Evolutionary conservation across 2,329 filamentous ascomycete genomes (phyloP).

Genomic region (Trichoderma polysporum): DNA sequence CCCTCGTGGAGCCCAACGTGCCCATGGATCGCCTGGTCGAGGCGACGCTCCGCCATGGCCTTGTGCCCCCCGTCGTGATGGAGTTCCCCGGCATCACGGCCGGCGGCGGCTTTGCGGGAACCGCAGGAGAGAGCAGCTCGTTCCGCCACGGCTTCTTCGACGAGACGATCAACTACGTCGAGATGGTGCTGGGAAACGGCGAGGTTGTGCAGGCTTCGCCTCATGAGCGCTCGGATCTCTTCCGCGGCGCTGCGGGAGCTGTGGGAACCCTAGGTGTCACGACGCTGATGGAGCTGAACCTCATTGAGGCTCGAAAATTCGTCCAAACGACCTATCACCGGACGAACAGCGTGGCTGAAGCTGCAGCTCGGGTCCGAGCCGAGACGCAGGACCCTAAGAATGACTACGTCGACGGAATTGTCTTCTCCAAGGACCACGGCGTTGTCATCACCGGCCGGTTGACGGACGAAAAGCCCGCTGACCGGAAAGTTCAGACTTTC

Average conservation of each 20-base stretch:
- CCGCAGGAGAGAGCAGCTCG: conserved; percentile 67
- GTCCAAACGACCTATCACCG: conserved; percentile 64
- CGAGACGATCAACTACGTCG: conserved; percentile 60
- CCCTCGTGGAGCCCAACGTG: conserved; percentile 73
- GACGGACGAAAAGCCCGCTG: conserved; percentile 50
- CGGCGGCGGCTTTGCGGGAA: conserved; percentile 70
- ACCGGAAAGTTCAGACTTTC: conserved; percentile 51
- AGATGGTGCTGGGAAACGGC: conserved; percentile 69
- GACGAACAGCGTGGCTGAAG: conserved; percentile 47
- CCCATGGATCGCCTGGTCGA: conserved; percentile 71
- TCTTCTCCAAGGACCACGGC: conserved; percentile 61
- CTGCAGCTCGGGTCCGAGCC: conserved; percentile 49
- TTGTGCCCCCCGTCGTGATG: conserved; percentile 72
- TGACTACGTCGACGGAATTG: conserved; percentile 74
- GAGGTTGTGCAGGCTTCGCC: conserved; percentile 56
- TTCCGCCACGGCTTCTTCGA: conserved; percentile 74
- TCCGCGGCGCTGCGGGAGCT: conserved; percentile 64
- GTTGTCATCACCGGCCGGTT: conserved; percentile 66
- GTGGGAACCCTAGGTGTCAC: conserved; percentile 68
- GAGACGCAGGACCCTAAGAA: conserved; percentile 46
- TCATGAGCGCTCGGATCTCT: conserved; percentile 53
- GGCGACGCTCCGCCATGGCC: conserved; percentile 61
- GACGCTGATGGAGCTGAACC: conserved; percentile 63
- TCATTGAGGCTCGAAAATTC: conserved; percentile 59
- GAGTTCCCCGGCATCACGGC: conserved; percentile 76